Conservation (phyloP, 139 green algal species). For the Haematococcus lacustris region DNA sequence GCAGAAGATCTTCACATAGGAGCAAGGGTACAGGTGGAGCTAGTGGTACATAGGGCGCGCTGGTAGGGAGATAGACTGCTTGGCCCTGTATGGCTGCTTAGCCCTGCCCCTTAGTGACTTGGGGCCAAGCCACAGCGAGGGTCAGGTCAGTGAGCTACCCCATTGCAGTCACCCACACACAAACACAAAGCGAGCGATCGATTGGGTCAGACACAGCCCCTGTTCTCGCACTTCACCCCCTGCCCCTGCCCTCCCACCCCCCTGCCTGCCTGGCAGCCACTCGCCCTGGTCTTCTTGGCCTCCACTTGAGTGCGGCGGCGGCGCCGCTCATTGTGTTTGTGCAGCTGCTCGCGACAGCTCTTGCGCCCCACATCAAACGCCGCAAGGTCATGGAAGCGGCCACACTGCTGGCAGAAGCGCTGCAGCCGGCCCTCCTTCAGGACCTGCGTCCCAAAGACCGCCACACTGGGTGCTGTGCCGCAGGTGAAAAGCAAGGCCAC, state of each 20-base stretch:
- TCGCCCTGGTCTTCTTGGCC: constrained; percentile 9
- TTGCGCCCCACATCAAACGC: constrained; percentile 83
- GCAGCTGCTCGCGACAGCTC: constrained; percentile 70
- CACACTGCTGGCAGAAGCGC: constrained; percentile 89
- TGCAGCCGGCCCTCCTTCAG: constrained; percentile 61
- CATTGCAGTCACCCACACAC: background rate
- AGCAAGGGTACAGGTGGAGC: background rate
- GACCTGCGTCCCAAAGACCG: constrained; percentile 39
- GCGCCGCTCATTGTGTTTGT: constrained; percentile 63
- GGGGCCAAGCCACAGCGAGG: too few relatives aligned
- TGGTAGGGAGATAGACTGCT: background rate
- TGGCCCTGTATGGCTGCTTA: background rate
- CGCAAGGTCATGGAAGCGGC: constrained; percentile 77
- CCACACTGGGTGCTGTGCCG: too few relatives aligned
- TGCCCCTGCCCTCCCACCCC: too few relatives aligned
- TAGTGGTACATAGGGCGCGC: background rate
- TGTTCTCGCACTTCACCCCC: too few relatives aligned
- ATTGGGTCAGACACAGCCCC: background rate
- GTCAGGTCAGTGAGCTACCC: too few relatives aligned
- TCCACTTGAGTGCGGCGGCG: constrained; percentile 29
- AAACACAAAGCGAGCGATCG: background rate
- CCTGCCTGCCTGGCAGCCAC: too few relatives aligned
- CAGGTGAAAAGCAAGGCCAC: too few relatives aligned
- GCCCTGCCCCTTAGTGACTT: too few relatives aligned
- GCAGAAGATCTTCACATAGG: background rate